phyloP scores from a whole-genome alignment of 352 stramenopile genomes.

The Globisporangium okanoganense region DNA sequence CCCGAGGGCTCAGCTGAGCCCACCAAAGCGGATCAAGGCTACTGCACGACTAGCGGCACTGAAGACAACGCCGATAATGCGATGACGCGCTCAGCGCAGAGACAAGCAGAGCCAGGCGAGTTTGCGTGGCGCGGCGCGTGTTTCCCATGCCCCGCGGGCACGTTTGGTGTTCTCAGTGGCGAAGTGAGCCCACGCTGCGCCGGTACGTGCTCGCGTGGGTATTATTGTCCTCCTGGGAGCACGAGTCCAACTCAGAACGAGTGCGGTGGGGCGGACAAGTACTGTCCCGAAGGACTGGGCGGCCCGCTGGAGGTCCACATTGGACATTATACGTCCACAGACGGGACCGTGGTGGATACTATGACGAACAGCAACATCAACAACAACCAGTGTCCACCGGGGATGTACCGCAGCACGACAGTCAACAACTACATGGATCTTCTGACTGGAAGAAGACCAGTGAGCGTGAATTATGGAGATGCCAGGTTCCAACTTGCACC shows the following conservation, averaged over 20 bases:
- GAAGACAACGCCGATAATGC: background rate
- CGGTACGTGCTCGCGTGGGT: slow-evolving; percentile 56
- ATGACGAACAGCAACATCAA: background rate
- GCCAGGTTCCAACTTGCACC: slow-evolving; percentile 40
- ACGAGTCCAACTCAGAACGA: slow-evolving; percentile 34
- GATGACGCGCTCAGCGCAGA: slow-evolving; percentile 26
- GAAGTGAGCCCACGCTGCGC: slow-evolving; percentile 47
- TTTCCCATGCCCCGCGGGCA: slow-evolving; percentile 58
- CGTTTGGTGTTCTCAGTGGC: slow-evolving; percentile 38
- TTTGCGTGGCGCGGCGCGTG: slow-evolving; percentile 59
- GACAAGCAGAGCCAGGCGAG: slow-evolving; percentile 34
- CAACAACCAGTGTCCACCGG: slow-evolving; percentile 32
- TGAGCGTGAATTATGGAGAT: slow-evolving; percentile 63
- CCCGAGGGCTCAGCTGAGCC: slow-evolving; percentile 20
- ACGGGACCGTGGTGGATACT: slow-evolving; percentile 11
- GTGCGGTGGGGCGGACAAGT: slow-evolving; percentile 44
- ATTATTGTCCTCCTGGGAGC: slow-evolving; percentile 61
- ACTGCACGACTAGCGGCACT: slow-evolving; percentile 24
- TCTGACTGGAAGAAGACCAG: slow-evolving; percentile 34
- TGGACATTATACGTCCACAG: slow-evolving; percentile 51
- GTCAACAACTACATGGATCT: slow-evolving; percentile 34
- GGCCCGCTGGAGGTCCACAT: slow-evolving; percentile 20
- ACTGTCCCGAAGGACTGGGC: slow-evolving; percentile 37
- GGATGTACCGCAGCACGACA: slow-evolving; percentile 28
- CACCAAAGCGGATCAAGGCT: slow-evolving; percentile 18